phyloP scores from a whole-genome alignment of 345 rosid genomes.

The Cochlearia excelsa region DNA sequence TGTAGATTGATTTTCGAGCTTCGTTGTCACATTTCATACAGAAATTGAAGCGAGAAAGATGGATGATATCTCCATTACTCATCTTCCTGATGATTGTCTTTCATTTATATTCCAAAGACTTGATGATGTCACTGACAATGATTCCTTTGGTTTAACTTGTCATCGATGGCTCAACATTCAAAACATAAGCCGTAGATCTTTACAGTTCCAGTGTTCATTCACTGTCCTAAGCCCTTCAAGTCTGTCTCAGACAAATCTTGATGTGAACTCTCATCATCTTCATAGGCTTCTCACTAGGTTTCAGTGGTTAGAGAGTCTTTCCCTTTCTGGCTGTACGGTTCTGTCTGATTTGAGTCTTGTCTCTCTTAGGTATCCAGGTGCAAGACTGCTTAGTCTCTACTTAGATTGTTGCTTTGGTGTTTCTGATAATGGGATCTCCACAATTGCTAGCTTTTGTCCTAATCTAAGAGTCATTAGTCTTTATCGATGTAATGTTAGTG shows the following conservation, averaged over 20 bases:
- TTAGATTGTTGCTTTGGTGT: conserved; percentile 65
- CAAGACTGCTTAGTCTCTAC: conserved; percentile 46
- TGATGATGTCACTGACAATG: conserved; percentile 45
- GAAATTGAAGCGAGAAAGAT: conserved; percentile 31
- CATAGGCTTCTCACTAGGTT: conserved; percentile 59
- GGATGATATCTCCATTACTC: conserved; percentile 48
- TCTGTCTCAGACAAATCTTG: conserved; percentile 38
- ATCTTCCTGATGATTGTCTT: conserved; percentile 76
- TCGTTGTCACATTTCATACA: not conserved
- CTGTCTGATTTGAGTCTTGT: conserved; percentile 54
- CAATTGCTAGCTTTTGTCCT: conserved; percentile 52
- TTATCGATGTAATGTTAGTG: conserved; percentile 53
- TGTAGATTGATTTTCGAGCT: conserved; percentile 6
- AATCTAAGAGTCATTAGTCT: conserved; percentile 51
- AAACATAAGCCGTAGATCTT: conserved; percentile 47
- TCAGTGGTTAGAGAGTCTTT: conserved; percentile 51
- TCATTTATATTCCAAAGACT: conserved; percentile 54
- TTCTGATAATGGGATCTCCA: conserved; percentile 53
- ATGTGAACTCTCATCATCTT: conserved; percentile 45
- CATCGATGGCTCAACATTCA: conserved; percentile 64
- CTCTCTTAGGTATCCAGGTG: conserved; percentile 47
- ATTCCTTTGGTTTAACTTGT: conserved; percentile 77
- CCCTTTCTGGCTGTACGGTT: conserved; percentile 63
- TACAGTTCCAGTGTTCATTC: conserved; percentile 57
- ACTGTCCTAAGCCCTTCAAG: conserved; percentile 28